Base-by-base conservation (phyloP, 2,329 filamentous ascomycete species). In the Colletotrichum truncatum region DNA sequence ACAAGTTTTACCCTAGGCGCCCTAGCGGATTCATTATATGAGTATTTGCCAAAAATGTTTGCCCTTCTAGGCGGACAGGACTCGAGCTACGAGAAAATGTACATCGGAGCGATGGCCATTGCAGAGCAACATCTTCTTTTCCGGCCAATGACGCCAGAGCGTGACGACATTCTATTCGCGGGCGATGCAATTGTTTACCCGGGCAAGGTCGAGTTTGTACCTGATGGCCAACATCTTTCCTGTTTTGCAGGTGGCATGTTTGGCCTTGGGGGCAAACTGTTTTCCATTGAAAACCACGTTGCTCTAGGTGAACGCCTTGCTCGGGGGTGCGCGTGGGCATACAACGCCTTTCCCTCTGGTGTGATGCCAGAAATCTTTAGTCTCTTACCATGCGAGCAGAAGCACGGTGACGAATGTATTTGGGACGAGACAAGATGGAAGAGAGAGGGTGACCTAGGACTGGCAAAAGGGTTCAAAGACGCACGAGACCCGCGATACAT, bases 61-160 rank as follows among this genome's bases (percentile, higher is more conserved):
- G 75, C 89, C 36, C 79, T 92, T 2, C 81, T 91, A 1, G 85
- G 87, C 26, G 88, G 89, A 3, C 77, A 79, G 7, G 76, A 84
- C 18, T 49, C 85, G 26, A 73, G 86, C 63, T 91, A 91, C 72
- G 80, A 81, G 48, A 78, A 74, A 39, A 87, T 92, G 81, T 75
- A 91, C 73, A 78, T 85, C 55, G 78, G 75, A 11, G 84, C 87
- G 12, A 84, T 89, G 57, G 81, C 87, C 11, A 79, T 84, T 0
- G 85, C 83, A 1, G 84, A 85, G 48, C 75, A 85, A 51, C 76
- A 90, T 67, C 78, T 91, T 2, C 82, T 92, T 49, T 91, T 88
- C 74, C 82, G 86, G 3, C 90, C 90, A 0, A 85, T 90, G 80
- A 87, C 87, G 87, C 62, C 86, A 87, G 73, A 88, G 84, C 0